phyloP scores from a whole-genome alignment of 2,329 filamentous ascomycete genomes.

The Phyllosticta paracitricarpa region DNA sequence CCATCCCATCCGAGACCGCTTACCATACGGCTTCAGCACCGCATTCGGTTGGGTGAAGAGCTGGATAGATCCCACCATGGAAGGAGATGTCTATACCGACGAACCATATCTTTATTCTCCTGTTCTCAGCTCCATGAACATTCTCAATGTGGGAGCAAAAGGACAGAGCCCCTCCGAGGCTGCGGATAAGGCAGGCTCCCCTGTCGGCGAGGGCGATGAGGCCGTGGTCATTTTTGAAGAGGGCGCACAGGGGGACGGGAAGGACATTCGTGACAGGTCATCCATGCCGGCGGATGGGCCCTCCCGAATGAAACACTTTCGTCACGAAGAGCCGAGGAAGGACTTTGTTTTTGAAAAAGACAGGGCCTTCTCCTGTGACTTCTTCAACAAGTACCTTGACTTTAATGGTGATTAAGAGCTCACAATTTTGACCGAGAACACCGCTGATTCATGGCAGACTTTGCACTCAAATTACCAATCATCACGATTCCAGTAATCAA shows the following conservation, averaged over 20 bases:
- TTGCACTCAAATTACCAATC: slow-evolving; percentile 61
- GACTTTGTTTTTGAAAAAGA: slow-evolving; percentile 53
- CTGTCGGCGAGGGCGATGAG: slow-evolving; percentile 58
- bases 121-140: slow-evolving; percentile 70
- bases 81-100: slow-evolving; percentile 84
- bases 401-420: slow-evolving; percentile 51
- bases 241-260: slow-evolving; percentile 37
- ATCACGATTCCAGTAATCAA: slow-evolving; percentile 64
- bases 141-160: slow-evolving; percentile 53
- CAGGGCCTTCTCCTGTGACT: slow-evolving; percentile 55
- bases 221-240: slow-evolving; percentile 48
- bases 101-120: slow-evolving; percentile 78
- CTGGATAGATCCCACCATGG: slow-evolving; percentile 83
- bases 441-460: slow-evolving; percentile 35
- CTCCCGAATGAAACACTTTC: slow-evolving; percentile 50
- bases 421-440: background rate
- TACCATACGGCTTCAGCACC: slow-evolving; percentile 78
- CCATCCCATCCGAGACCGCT: slow-evolving; percentile 70
- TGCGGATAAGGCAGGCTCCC: slow-evolving; percentile 41
- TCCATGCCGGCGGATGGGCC: slow-evolving; percentile 31
- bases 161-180: slow-evolving; percentile 23
- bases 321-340: slow-evolving; percentile 45
- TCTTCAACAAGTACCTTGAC: slow-evolving; percentile 88
- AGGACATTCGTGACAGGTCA: slow-evolving; percentile 28
- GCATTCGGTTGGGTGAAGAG: slow-evolving; percentile 80